phyloP scores from a whole-genome alignment of 1,284 basidiomycete species.

The Trichosporon ovoides region DNA sequence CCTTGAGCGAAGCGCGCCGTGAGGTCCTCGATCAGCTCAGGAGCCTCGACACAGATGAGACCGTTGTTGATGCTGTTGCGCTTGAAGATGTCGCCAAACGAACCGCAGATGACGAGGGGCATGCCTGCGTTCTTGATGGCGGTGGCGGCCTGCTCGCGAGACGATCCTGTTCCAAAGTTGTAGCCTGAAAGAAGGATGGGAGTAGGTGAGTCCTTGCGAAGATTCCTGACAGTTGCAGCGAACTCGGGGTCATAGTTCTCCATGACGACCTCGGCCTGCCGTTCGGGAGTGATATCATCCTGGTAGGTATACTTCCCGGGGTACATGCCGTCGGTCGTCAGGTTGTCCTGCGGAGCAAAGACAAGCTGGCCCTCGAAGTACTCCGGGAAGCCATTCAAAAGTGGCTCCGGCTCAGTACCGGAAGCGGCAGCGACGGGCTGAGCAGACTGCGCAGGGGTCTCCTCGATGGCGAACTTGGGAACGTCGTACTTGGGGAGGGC shows the following conservation, averaged over 20 bases:
- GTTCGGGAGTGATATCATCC: constrained; percentile 93
- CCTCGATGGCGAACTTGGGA: constrained; percentile 49
- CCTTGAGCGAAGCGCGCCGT: constrained; percentile 68
- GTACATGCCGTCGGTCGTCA: constrained; percentile 98
- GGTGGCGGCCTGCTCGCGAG: constrained; percentile 97
- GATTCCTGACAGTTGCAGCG: constrained; percentile 64
- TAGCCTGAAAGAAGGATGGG: constrained; percentile 86
- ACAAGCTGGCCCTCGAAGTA: constrained; percentile 77
- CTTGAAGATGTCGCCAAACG: constrained; percentile 99
- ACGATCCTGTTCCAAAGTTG: constrained; percentile 98
- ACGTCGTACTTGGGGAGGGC: constrained; percentile 54
- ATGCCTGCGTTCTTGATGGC: constrained; percentile 91
- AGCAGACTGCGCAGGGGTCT: constrained; percentile 19
- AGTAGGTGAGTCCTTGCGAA: constrained; percentile 46
- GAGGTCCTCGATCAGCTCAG: constrained; percentile 79
- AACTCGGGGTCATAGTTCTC: constrained; percentile 97
- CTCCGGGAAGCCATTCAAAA: constrained; percentile 75
- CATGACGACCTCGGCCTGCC: constrained; percentile 89
- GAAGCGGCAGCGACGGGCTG: constrained; percentile 32
- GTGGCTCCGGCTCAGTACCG: constrained; percentile 59
- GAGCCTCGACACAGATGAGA: constrained; percentile 88
- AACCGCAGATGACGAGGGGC: constrained; percentile 88
- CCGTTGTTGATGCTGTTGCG: constrained; percentile 99
- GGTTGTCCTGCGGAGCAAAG: constrained; percentile 93
- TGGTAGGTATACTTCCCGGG: constrained; percentile 99